phyloP scores from a whole-genome alignment of 2,329 filamentous ascomycete species.

The Xylaria sp. region DNA sequence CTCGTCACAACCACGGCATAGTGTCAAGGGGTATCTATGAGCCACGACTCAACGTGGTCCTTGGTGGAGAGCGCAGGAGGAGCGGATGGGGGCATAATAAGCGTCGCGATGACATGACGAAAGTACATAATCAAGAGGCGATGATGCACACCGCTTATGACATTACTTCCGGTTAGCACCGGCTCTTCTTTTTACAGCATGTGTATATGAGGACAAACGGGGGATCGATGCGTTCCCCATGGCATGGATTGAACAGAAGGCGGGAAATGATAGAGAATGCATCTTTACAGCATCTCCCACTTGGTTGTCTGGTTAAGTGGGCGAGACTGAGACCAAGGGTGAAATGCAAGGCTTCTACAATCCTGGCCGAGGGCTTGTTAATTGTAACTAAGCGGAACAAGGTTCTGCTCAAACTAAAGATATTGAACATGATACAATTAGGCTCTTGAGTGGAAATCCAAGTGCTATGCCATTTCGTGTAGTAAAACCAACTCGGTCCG shows the following conservation, averaged over 20 bases:
- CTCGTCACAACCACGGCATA: slow-evolving; percentile 11
- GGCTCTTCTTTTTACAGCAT: slow-evolving; percentile 13
- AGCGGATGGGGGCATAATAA: slow-evolving; percentile 1
- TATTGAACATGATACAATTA: slow-evolving; percentile 12
- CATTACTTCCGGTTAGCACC: slow-evolving; percentile 10
- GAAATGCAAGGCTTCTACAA: slow-evolving; percentile 8
- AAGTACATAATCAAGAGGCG: slow-evolving; percentile 23
- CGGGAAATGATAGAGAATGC: slow-evolving; percentile 20
- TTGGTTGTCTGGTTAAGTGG: background rate
- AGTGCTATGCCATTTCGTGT: background rate
- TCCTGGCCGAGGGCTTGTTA: background rate
- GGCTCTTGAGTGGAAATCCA: background rate
- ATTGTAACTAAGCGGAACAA: slow-evolving; percentile 11
- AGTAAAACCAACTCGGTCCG: background rate
- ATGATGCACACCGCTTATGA: slow-evolving; percentile 5
- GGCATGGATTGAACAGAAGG: background rate
- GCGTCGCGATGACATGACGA: slow-evolving; percentile 5
- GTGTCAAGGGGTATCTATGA: background rate
- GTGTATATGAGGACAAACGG: slow-evolving; percentile 7
- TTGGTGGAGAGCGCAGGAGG: background rate
- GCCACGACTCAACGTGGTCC: background rate
- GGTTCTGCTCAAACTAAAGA: background rate
- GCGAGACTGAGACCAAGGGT: slow-evolving; percentile 3
- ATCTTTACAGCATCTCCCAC: slow-evolving; percentile 7
- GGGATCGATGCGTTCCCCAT: background rate